Conservation (phyloP, 2,329 filamentous ascomycete species). For the Pseudogymnoascus sp. region DNA sequence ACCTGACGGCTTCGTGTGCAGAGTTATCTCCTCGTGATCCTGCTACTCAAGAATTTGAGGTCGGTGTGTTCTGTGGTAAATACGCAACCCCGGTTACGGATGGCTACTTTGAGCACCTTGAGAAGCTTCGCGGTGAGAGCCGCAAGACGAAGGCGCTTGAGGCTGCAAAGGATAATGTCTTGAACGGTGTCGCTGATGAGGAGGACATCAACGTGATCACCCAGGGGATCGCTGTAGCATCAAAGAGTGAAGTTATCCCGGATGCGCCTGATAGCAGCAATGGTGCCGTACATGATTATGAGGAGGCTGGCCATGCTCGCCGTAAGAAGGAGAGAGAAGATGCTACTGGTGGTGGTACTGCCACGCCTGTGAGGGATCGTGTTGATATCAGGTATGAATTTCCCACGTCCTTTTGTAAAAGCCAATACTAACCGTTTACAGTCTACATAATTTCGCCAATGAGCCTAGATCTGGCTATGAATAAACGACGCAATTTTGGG, state of each 20-base stretch:
- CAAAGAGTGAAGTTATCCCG: slow-evolving; percentile 48
- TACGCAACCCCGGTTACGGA: slow-evolving; percentile 75
- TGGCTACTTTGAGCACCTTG: slow-evolving; percentile 75
- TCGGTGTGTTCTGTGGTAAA: slow-evolving; percentile 83
- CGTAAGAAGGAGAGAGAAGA: slow-evolving; percentile 22
- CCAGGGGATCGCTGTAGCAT: slow-evolving; percentile 48
- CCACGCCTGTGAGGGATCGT: slow-evolving; percentile 26
- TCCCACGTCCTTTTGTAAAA: background rate
- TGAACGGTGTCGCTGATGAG: slow-evolving; percentile 52
- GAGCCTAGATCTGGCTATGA: slow-evolving; percentile 23
- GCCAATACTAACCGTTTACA: slow-evolving; percentile 10
- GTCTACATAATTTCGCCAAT: slow-evolving; percentile 25
- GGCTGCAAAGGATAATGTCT: slow-evolving; percentile 53
- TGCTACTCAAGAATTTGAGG: slow-evolving; percentile 62
- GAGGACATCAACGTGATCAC: slow-evolving; percentile 53
- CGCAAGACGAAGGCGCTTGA: slow-evolving; percentile 58
- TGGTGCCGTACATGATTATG: slow-evolving; percentile 13
- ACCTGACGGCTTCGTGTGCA: slow-evolving; percentile 71
- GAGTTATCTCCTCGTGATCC: slow-evolving; percentile 54
- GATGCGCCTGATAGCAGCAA: slow-evolving; percentile 17
- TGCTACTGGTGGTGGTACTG: slow-evolving; percentile 10
- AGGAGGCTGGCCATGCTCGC: slow-evolving; percentile 14
- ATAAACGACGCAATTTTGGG: slow-evolving; percentile 12
- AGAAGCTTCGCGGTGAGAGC: slow-evolving; percentile 61
- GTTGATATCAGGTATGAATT: slow-evolving; percentile 27